Evolutionary conservation across 306 rosid genomes (phyloP), one percentile per base, ranked within the genome.

Genomic region (Cucumis sativus): DNA sequence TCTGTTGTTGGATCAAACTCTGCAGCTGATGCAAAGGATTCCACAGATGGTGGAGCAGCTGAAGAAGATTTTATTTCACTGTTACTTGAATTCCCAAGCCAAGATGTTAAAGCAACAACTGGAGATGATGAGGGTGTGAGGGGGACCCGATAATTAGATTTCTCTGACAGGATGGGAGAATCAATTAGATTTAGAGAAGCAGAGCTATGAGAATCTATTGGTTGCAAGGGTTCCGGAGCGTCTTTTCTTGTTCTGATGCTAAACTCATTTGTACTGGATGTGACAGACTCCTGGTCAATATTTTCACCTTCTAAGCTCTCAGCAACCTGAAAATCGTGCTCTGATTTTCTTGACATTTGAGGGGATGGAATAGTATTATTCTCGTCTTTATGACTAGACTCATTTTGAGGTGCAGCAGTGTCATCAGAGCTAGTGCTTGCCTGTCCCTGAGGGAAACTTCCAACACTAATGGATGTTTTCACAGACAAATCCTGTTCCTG

Each of bases 361-460:
- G 72, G 81, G 54, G 89, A 71, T 81, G 86, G 76, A 80, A 74
- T 35, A 35, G 65, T 72, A 60, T 79, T 81, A 68, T 74, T 76
- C 67, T 84, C 91, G 77, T 83, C 71, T 86, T 83, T 86, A 85
- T 85, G 86, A 82, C 86, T 83, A 80, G 59, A 72, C 59, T 79
- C 79, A 80, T 78, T 88, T 43, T 47, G 85, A 40, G 87, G 84
- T 4, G 80, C 81, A 58, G 80, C 78, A 78, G 65, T 91, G 70
- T 92, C 98, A 76, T 96, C 98, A 78, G 99, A 96, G 82, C 97
- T 92, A 73, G 97, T 80, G 87, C 98, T 92, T 43, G 86, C 88
- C 88, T 87, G 97, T 30, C 83, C 99, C 82, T 81, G 93, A 82
- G 96, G 96, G 87, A 96, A 91, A 90, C 99, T 96, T 80, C 97